Percentiles rank a stretch among this genome's conserved stretches.
Conservation (phyloP, 495 filamentous ascomycete species). For the Podospora comata region DNA sequence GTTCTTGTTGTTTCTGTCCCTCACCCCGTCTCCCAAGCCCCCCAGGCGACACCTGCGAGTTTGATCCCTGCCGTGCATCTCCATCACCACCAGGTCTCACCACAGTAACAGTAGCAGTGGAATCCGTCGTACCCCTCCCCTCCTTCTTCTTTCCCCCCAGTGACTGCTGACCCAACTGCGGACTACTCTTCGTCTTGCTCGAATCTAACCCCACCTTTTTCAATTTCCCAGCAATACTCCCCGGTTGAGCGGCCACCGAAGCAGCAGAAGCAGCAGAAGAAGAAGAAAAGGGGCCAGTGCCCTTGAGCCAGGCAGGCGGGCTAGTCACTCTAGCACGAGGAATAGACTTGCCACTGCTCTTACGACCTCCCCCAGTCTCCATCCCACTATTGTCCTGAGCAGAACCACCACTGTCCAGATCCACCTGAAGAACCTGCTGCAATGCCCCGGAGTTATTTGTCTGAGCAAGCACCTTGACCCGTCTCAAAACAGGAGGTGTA, state of each 20-base stretch:
- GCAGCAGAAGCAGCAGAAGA: conserved; percentile 27
- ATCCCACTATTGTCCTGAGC: conserved; percentile 11
- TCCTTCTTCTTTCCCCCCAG: not conserved
- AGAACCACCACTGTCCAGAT: conserved; percentile 10
- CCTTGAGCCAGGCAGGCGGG: conserved; percentile 37
- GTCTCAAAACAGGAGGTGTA: conserved; percentile 13
- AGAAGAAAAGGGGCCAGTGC: conserved; percentile 22
- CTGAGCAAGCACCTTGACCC: conserved; percentile 15
- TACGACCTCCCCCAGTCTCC: conserved; percentile 13
- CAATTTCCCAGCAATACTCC: conserved; percentile 24
- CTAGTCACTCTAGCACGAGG: conserved; percentile 27
- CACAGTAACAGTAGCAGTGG: not conserved
- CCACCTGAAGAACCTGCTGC: conserved; percentile 13
- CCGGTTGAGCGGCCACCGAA: conserved; percentile 30
- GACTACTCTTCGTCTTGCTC: not conserved
- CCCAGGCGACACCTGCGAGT: too few relatives aligned
- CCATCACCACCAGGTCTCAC: not conserved
- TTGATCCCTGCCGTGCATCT: not conserved
- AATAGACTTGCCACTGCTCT: not conserved
- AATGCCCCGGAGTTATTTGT: conserved; percentile 10
- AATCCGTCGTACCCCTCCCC: not conserved
- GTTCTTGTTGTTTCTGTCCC: not conserved
- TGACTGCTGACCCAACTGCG: not conserved
- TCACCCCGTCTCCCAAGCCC: too few relatives aligned
- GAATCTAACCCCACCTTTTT: conserved; percentile 4